Evolutionary conservation across 2,329 filamentous ascomycete genomes (phyloP).

Genomic region (Fusarium neocosmosporiellum): DNA sequence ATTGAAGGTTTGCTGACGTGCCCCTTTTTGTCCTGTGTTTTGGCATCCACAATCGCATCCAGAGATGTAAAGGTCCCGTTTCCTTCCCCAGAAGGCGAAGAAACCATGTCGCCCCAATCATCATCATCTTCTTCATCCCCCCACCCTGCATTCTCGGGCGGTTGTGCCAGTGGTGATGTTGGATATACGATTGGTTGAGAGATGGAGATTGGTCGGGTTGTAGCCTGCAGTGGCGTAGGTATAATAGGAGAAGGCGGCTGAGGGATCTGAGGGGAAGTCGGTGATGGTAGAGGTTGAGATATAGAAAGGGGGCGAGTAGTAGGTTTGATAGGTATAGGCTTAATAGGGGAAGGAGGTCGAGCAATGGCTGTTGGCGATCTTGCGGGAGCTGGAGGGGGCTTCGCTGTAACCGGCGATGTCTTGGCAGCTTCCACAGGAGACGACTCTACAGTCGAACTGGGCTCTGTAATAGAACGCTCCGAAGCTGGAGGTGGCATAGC

Average conservation of each 20-base stretch:
- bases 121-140: constrained; percentile 54
- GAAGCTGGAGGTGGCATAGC: constrained; percentile 28
- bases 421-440: constrained; percentile 18
- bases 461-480: constrained; percentile 21
- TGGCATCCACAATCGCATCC: constrained; percentile 19
- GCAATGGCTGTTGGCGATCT: constrained; percentile 15
- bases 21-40: not conserved
- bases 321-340: constrained; percentile 27
- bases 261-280: constrained; percentile 22
- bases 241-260: constrained; percentile 27
- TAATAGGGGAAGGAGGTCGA: constrained; percentile 28
- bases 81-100: constrained; percentile 42
- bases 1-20: constrained; percentile 17
- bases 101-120: constrained; percentile 72
- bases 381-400: not conserved
- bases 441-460: constrained; percentile 5
- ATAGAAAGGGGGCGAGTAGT: constrained; percentile 33
- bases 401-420: constrained; percentile 14
- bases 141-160: constrained; percentile 31
- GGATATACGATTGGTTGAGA: constrained; percentile 22
- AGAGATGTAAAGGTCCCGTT: constrained; percentile 35
- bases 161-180: constrained; percentile 37
- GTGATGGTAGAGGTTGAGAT: constrained; percentile 29
- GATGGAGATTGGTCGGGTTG: constrained; percentile 25
- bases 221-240: constrained; percentile 14